Evolutionary conservation across 139 green algal genomes (phyloP).

Genomic region (Spirogloea muscicola): DNA sequence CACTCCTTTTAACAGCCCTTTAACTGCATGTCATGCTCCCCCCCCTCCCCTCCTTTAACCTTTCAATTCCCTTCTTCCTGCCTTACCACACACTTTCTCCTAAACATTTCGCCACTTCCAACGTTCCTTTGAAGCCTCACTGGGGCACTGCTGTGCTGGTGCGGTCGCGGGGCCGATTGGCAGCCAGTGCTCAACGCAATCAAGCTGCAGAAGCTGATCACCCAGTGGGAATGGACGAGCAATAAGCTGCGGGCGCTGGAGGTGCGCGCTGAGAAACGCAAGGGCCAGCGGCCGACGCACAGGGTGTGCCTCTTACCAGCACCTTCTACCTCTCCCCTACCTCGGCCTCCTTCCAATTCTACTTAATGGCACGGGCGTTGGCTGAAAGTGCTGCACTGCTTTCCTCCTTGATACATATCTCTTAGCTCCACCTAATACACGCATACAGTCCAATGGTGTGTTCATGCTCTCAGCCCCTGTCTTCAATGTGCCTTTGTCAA

Average conservation of each 20-base stretch:
- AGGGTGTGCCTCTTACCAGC: neutral
- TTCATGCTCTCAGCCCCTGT: no score
- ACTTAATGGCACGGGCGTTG: neutral
- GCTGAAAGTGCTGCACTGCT: no score
- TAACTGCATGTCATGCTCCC: neutral
- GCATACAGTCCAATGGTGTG: no score
- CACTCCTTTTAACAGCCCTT: no score
- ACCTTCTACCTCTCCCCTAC: neutral
- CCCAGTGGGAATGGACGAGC: neutral
- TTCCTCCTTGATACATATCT: no score
- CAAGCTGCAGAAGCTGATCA: conserved; percentile 11
- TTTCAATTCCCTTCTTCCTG: neutral
- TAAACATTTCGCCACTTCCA: neutral
- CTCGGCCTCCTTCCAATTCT: neutral
- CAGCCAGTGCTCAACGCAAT: conserved; percentile 32
- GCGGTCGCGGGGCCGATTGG: neutral
- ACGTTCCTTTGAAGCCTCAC: neutral
- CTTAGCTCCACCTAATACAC: no score
- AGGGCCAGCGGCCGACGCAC: neutral
- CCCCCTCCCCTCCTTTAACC: neutral
- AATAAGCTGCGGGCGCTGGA: conserved; percentile 11
- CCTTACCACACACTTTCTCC: neutral
- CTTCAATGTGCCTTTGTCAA: no score
- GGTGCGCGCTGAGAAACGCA: conserved; percentile 1
- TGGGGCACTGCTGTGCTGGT: neutral